Evolutionary conservation across 83 land plant species (phyloP).

Genomic region (Thuja plicata): DNA sequence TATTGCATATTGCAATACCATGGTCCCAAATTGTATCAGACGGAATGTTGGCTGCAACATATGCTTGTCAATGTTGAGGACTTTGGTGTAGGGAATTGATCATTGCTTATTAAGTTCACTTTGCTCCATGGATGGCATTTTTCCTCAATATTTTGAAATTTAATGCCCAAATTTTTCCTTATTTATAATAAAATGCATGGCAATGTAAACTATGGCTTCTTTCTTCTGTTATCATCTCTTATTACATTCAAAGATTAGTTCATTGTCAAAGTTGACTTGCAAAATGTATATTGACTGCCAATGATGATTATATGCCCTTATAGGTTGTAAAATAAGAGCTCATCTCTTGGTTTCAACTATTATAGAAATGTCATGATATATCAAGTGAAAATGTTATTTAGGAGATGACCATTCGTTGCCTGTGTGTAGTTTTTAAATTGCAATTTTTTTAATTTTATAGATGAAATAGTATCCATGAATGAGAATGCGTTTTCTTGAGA

Average conservation of each 20-base stretch:
- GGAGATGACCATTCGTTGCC: background rate
- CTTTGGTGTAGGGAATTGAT: background rate
- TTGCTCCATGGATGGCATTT: background rate
- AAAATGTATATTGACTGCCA: background rate
- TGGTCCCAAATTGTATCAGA: too few species aligned
- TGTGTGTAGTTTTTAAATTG: background rate
- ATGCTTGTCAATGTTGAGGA: background rate
- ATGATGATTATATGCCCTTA: background rate
- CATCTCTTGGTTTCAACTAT: background rate
- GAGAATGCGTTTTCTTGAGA: background rate
- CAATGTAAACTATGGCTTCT: background rate
- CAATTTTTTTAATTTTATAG: background rate
- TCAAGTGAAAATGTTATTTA: background rate
- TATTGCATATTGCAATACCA: too few species aligned
- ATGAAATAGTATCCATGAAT: background rate
- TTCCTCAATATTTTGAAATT: background rate
- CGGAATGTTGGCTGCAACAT: too few species aligned
- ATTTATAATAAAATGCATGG: background rate
- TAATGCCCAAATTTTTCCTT: background rate
- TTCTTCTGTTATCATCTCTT: background rate
- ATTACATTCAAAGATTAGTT: background rate
- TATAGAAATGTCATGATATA: background rate
- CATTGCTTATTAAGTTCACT: background rate
- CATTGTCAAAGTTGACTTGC: background rate
- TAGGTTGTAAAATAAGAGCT: background rate